Base-by-base conservation (phyloP, 2,329 filamentous ascomycete species). In the Grosmannia huntii region DNA sequence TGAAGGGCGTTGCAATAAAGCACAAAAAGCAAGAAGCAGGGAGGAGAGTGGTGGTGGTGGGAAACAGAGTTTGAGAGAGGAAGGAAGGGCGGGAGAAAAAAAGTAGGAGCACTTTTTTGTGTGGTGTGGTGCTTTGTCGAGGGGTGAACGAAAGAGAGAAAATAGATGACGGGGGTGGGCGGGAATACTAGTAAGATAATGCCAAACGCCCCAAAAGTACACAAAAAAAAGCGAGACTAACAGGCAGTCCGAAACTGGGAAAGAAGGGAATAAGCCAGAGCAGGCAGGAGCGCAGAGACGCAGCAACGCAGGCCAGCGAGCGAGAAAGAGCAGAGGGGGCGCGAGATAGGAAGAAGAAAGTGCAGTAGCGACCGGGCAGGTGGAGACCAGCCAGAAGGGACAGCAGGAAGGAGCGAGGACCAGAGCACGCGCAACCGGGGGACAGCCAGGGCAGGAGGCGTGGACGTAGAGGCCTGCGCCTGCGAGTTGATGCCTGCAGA, bases 71-170 rank as follows among this genome's bases (percentile, higher is more conserved):
- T 27, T 16, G 41, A 25, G 46, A 54, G 48, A 36, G 44, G 31
- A 38, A 7, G 44, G 51, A 49, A 53, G 28, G 16, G 27, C 33
- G 36, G 52, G 27, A 23, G 28, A 27, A 52, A 58, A 58, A 58
- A 58, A 55, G 31, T 48, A 51, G 44, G 51, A 50, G 52, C 44
- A 28, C 36, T 55, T 59, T 55, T 55, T 12, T 55, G 52, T 50
- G 48, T 49, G 49, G 21, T 51, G 49, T 41, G 36, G 51, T 57
- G 44, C 46, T 54, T 31, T 16, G 57, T 23, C 25, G 53, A 51
- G 53, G 57, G 53, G 53, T 54, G 57, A 50, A 36, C 50, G 51
- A 53, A 53, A 33, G 50, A 11, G 21, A 38, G 44, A 54, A 46
- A 46, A 31, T 16, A 46, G 46, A 46, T 53, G 41, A 56, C 41